phyloP scores from a whole-genome alignment of 495 filamentous ascomycete genomes.

The Mytilinidion resinicola region DNA sequence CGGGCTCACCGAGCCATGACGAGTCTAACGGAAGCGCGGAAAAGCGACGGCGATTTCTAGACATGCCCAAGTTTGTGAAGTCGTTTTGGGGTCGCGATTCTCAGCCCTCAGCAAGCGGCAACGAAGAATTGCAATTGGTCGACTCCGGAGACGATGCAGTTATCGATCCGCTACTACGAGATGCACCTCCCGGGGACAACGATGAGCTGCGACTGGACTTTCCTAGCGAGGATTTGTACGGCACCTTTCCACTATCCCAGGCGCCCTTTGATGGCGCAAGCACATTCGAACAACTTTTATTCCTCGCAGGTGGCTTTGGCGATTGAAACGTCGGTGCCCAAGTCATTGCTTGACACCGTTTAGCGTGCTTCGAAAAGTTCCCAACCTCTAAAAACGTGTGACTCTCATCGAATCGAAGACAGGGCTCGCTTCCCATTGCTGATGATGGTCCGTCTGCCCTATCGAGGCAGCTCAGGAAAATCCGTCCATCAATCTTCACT shows the following conservation, averaged over 20 bases:
- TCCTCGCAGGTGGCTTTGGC: neutral
- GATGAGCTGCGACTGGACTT: neutral
- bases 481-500: no score
- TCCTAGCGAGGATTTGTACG: neutral
- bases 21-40: neutral
- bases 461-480: no score
- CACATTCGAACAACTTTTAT: neutral
- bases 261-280: neutral
- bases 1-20: neutral
- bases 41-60: neutral
- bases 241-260: neutral
- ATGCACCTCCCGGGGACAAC: neutral
- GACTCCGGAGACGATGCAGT: neutral
- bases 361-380: no score
- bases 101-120: neutral
- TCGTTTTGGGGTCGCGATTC: neutral
- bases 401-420: no score
- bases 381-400: no score
- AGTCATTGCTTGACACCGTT: no score
- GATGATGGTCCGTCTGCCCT: no score
- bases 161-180: neutral
- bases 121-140: neutral
- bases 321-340: no score
- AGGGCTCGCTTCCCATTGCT: no score
- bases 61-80: neutral